These are phyloP conservation scores for Aspergillus texensis DNA, from an alignment of 2,329 filamentous ascomycete species.

Conservation along the genomic window DNA sequence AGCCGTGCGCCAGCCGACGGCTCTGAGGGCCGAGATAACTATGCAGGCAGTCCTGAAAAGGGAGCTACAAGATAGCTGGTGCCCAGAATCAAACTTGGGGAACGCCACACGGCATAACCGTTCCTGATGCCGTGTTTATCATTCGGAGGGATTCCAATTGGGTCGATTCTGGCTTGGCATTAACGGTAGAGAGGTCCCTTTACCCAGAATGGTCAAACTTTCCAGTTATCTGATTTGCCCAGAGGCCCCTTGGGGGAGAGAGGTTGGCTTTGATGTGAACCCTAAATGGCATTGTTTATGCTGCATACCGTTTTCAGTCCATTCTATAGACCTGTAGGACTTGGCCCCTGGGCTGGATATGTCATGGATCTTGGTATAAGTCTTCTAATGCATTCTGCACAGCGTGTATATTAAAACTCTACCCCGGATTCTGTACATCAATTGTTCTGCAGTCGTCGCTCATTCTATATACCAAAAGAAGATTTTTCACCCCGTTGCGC, in stretches of 20 bases:
- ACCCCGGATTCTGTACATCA: neutral
- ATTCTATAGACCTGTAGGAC: neutral
- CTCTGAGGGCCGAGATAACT: neutral
- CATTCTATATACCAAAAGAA: neutral
- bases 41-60: neutral
- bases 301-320: neutral
- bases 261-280: neutral
- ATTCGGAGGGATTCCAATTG: neutral
- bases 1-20: constrained; percentile 2
- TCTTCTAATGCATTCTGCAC: neutral
- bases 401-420: neutral
- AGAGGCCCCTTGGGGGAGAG: neutral
- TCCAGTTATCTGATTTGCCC: neutral
- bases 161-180: constrained; percentile 1
- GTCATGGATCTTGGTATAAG: neutral
- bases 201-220: constrained; percentile 4
- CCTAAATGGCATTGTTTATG: neutral
- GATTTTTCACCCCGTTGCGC: neutral
- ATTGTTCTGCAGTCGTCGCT: too few species aligned
- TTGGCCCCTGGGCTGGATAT: neutral
- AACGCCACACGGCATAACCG: neutral
- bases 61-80: neutral
- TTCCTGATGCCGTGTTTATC: constrained; percentile 2
- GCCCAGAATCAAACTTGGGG: too few species aligned
- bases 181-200: neutral